phyloP scores from a whole-genome alignment of 2,329 filamentous ascomycete species.

The Fusarium albidum region DNA sequence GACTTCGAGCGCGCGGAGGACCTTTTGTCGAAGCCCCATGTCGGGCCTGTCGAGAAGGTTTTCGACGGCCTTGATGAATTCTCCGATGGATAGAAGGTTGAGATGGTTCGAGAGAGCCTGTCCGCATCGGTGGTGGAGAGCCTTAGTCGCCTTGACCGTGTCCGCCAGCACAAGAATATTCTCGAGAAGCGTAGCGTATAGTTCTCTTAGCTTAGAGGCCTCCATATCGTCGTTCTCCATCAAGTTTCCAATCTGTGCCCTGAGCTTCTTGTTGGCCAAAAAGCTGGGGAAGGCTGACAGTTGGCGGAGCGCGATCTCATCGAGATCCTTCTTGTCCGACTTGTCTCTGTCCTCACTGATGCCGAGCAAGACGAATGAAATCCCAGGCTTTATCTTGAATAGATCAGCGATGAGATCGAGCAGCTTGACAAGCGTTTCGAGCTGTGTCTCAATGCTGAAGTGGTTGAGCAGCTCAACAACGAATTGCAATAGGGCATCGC shows the following conservation, averaged over 20 bases:
- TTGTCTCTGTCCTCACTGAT: slow-evolving; percentile 56
- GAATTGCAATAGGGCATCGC: slow-evolving; percentile 77
- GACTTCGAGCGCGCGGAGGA: slow-evolving; percentile 80
- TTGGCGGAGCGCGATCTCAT: slow-evolving; percentile 61
- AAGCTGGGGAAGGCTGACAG: slow-evolving; percentile 66
- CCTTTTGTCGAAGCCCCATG: slow-evolving; percentile 79
- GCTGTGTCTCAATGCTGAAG: slow-evolving; percentile 78
- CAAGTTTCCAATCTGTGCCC: slow-evolving; percentile 62
- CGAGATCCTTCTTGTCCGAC: slow-evolving; percentile 59
- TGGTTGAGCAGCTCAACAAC: slow-evolving; percentile 75
- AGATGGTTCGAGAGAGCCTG: slow-evolving; percentile 82
- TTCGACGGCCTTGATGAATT: slow-evolving; percentile 90
- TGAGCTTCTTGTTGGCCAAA: slow-evolving; percentile 65
- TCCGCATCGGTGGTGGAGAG: slow-evolving; percentile 66
- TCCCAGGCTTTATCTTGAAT: slow-evolving; percentile 75
- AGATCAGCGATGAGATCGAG: slow-evolving; percentile 79
- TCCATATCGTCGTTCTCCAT: slow-evolving; percentile 72
- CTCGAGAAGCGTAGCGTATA: slow-evolving; percentile 75
- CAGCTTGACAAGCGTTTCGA: slow-evolving; percentile 80
- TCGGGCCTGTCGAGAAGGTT: slow-evolving; percentile 79
- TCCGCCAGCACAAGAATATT: slow-evolving; percentile 73
- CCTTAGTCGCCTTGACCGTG: slow-evolving; percentile 64
- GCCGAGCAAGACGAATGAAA: slow-evolving; percentile 77
- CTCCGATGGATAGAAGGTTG: slow-evolving; percentile 82
- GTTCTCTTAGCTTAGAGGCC: slow-evolving; percentile 69